Conservation (phyloP, 2,329 filamentous ascomycete genomes). For the Chrysosporium keratinophilum region DNA sequence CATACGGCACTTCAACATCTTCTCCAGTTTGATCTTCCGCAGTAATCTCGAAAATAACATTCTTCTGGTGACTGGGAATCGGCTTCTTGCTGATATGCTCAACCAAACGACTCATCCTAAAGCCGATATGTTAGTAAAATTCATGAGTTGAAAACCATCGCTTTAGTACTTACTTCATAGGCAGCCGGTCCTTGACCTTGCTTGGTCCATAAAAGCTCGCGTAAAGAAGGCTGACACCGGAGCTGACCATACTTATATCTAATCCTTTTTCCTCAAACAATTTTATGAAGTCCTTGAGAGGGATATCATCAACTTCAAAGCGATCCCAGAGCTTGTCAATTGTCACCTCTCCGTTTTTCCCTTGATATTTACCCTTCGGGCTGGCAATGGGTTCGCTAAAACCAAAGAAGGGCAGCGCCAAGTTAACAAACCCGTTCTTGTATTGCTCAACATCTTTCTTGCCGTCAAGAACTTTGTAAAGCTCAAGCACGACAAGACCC, state of each 20-base stretch:
- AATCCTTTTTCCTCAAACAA: constrained; percentile 73
- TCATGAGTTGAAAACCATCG: background rate
- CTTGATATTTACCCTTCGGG: constrained; percentile 81
- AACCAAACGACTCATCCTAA: constrained; percentile 75
- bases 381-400: constrained; percentile 95
- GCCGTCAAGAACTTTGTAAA: constrained; percentile 94
- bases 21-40: constrained; percentile 80
- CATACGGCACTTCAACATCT: constrained; percentile 94
- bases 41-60: constrained; percentile 92
- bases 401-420: constrained; percentile 92
- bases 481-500: constrained; percentile 79
- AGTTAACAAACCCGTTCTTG: constrained; percentile 97
- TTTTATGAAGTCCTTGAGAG: constrained; percentile 70
- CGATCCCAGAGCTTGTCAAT: constrained; percentile 98
- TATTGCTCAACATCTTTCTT: constrained; percentile 97
- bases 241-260: constrained; percentile 83
- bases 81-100: constrained; percentile 85
- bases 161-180: constrained; percentile 50
- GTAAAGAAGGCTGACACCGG: constrained; percentile 90
- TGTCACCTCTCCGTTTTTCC: constrained; percentile 64
- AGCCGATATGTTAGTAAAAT: constrained; percentile 20
- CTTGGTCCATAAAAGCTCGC: constrained; percentile 82
- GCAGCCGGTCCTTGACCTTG: constrained; percentile 70
- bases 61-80: constrained; percentile 82
- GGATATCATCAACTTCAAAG: constrained; percentile 81